phyloP scores from a whole-genome alignment of 805 yeast species.

The Hanseniaspora pseudoguilliermondii region DNA sequence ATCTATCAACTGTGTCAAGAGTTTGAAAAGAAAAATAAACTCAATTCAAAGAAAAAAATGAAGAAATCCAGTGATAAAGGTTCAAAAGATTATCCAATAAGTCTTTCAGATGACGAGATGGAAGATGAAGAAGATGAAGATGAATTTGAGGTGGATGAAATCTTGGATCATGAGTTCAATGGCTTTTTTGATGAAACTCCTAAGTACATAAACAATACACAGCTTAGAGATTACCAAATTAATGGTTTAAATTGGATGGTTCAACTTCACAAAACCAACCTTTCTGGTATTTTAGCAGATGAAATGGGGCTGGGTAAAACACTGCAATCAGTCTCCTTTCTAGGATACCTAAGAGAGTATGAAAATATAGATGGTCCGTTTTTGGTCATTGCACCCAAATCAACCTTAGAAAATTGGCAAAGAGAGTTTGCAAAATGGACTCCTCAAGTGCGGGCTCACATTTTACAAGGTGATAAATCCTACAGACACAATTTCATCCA shows the following conservation, averaged over 20 bases:
- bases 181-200: slow-evolving; percentile 79
- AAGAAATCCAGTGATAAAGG: background rate
- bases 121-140: slow-evolving; percentile 67
- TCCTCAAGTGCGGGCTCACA: slow-evolving; percentile 77
- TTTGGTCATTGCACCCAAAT: slow-evolving; percentile 84
- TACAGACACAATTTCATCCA: slow-evolving; percentile 50
- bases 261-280: slow-evolving; percentile 70
- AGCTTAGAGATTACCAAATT: slow-evolving; percentile 76
- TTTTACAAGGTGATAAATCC: slow-evolving; percentile 85
- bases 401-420: slow-evolving; percentile 92
- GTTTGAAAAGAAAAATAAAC: slow-evolving; percentile 2
- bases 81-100: background rate
- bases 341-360: slow-evolving; percentile 74
- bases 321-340: slow-evolving; percentile 80
- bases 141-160: slow-evolving; percentile 75
- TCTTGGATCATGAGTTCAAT: slow-evolving; percentile 36
- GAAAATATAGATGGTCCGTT: slow-evolving; percentile 79
- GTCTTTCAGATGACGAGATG: slow-evolving; percentile 35
- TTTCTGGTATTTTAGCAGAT: slow-evolving; percentile 90
- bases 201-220: slow-evolving; percentile 54
- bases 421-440: slow-evolving; percentile 94
- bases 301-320: slow-evolving; percentile 98
- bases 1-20: slow-evolving; percentile 3
- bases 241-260: slow-evolving; percentile 95
- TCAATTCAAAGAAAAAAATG: background rate